These are phyloP conservation scores for Coniochaeta pulveracea DNA, from an alignment of 2,329 filamentous ascomycete genomes.

Conservation along the genomic window DNA sequence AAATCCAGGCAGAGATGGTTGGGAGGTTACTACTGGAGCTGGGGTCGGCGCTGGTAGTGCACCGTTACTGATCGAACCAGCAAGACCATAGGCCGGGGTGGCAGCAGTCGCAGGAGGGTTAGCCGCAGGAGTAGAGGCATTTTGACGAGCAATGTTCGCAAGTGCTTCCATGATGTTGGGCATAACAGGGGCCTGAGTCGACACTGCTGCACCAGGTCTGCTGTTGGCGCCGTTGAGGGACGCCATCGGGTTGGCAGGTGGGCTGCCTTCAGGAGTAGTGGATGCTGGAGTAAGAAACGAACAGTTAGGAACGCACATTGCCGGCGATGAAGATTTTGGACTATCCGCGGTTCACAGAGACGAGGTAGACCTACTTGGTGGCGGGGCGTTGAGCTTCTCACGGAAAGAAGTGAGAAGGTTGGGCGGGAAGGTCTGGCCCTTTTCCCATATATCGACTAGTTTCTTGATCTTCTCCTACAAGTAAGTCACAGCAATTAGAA, in stretches of 20 bases:
- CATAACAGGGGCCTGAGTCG: slow-evolving; percentile 33
- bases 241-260: slow-evolving; percentile 33
- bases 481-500: too few species aligned
- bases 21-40: slow-evolving; percentile 3
- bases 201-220: slow-evolving; percentile 16
- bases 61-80: slow-evolving; percentile 14
- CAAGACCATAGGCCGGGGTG: slow-evolving; percentile 15
- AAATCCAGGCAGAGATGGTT: too few species aligned
- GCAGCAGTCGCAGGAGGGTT: slow-evolving; percentile 25
- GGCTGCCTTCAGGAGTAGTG: slow-evolving; percentile 60
- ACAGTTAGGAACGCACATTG: slow-evolving; percentile 23
- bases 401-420: slow-evolving; percentile 74
- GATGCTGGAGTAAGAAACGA: slow-evolving; percentile 33
- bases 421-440: slow-evolving; percentile 78
- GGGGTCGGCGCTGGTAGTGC: slow-evolving; percentile 11
- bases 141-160: slow-evolving; percentile 71
- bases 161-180: slow-evolving; percentile 60
- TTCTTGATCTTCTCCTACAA: slow-evolving; percentile 92
- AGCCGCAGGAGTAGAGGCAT: slow-evolving; percentile 36
- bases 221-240: slow-evolving; percentile 24
- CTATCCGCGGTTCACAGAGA: too few species aligned
- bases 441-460: slow-evolving; percentile 95
- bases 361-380: slow-evolving; percentile 48
- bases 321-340: not conserved
- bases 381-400: slow-evolving; percentile 57